These are phyloP conservation scores for Gastrolobium bilobum DNA, from an alignment of 306 rosid species.

Conservation along the genomic window DNA sequence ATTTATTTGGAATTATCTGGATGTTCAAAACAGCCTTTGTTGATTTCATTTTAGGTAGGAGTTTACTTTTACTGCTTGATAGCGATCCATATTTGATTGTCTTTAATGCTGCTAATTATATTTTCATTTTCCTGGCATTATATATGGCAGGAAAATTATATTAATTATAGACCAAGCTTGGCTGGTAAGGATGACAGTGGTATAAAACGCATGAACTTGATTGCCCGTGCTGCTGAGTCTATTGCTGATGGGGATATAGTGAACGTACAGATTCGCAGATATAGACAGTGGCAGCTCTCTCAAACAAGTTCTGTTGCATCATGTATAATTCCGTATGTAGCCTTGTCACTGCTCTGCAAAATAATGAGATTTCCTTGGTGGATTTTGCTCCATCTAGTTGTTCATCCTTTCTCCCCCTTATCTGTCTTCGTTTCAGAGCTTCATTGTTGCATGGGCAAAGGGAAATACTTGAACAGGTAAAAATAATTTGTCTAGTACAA, in stretches of 20 bases:
- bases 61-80: constrained; percentile 31
- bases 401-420: constrained; percentile 31
- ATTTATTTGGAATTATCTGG: constrained; percentile 24
- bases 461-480: constrained; percentile 86
- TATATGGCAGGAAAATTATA: constrained; percentile 87
- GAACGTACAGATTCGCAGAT: constrained; percentile 92
- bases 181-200: constrained; percentile 81
- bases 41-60: constrained; percentile 11
- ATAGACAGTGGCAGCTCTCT: constrained; percentile 98
- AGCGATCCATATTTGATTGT: neutral
- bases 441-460: constrained; percentile 87
- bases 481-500: constrained; percentile 45
- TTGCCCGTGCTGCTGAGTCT: constrained; percentile 94
- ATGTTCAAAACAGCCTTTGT: constrained; percentile 29
- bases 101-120: neutral
- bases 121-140: constrained; percentile 1
- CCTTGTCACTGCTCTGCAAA: constrained; percentile 50
- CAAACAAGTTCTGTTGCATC: constrained; percentile 83
- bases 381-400: constrained; percentile 35
- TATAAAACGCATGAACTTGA: constrained; percentile 79
- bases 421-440: constrained; percentile 66
- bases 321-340: constrained; percentile 89
- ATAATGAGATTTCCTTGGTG: constrained; percentile 4
- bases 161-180: constrained; percentile 82
- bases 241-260: constrained; percentile 93